Percentiles rank a stretch among this genome's conserved stretches.
These are phyloP conservation scores for Millerozyma miso DNA, from an alignment of 805 yeast species.

Conservation along the genomic window DNA sequence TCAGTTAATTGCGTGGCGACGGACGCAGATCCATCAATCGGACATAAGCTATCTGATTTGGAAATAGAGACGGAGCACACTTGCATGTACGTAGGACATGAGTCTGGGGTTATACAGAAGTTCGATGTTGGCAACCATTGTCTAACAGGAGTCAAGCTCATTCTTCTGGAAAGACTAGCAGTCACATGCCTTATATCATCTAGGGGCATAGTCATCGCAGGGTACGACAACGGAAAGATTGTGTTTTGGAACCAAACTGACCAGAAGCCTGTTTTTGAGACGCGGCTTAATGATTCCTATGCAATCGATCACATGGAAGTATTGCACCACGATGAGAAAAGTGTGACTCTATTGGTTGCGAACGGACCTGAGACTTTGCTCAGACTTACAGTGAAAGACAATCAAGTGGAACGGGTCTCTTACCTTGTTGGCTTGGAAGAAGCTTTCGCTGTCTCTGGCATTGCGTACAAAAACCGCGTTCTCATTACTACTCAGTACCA, in stretches of 20 bases:
- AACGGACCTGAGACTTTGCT: conserved; percentile 26
- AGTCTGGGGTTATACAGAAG: conserved; percentile 29
- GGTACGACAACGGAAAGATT: conserved; percentile 16
- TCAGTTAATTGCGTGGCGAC: conserved; percentile 15
- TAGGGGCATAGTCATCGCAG: conserved; percentile 14
- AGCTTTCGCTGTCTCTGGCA: conserved; percentile 14
- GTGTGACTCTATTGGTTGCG: conserved; percentile 9
- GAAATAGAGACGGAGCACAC: conserved; percentile 51
- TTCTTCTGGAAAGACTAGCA: conserved; percentile 2
- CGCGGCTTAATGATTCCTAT: conserved; percentile 5
- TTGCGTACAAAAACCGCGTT: conserved; percentile 5
- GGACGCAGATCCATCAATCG: conserved; percentile 3
- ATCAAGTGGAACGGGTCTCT: conserved; percentile 2
- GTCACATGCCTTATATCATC: conserved; percentile 12
- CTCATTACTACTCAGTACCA: conserved; percentile 4
- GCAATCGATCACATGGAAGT: conserved; percentile 2
- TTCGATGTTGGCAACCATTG: conserved; percentile 16
- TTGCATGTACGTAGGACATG: conserved; percentile 39
- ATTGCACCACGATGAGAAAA: background rate
- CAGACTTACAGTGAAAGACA: conserved; percentile 8
- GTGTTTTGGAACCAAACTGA: conserved; percentile 10
- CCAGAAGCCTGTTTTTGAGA: background rate
- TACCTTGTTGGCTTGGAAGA: conserved; percentile 24
- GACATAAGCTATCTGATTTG: conserved; percentile 5
- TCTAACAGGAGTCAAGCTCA: conserved; percentile 8